Evolutionary conservation across 805 yeast genomes (phyloP).

Genomic region (Yamadazyma sp.): DNA sequence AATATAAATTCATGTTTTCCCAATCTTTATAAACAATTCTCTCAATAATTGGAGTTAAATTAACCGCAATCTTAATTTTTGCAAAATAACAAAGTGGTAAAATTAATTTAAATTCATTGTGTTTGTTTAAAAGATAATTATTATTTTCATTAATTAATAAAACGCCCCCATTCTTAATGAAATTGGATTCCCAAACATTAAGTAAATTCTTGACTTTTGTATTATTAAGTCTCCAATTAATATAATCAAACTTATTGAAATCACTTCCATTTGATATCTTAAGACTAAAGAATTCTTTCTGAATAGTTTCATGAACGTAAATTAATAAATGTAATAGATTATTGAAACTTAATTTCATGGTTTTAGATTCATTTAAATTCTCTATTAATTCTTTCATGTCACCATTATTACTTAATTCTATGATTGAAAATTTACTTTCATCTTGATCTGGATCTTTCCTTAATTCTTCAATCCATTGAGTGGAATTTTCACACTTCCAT

Average conservation of each 20-base stretch:
- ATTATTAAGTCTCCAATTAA: conserved; percentile 63
- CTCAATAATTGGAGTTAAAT: conserved; percentile 58
- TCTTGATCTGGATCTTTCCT: conserved; percentile 13
- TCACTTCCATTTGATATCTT: conserved; percentile 15
- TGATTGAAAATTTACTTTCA: conserved; percentile 4
- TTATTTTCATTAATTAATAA: conserved; percentile 52
- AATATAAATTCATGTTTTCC: conserved; percentile 56
- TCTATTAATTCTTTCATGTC: conserved; percentile 11
- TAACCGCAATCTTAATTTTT: conserved; percentile 60
- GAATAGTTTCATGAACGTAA: conserved; percentile 66
- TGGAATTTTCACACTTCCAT: conserved; percentile 52
- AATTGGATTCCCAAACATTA: conserved; percentile 66
- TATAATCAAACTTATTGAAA: conserved; percentile 40
- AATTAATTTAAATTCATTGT: conserved; percentile 59
- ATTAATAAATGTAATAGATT: conserved; percentile 50
- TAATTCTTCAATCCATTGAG: conserved; percentile 46
- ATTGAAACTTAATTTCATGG: conserved; percentile 11
- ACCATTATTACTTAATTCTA: conserved; percentile 10
- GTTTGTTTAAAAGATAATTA: conserved; percentile 45
- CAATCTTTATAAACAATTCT: conserved; percentile 66
- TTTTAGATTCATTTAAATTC: conserved; percentile 5
- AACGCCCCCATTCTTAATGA: conserved; percentile 61
- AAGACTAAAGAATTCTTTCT: conserved; percentile 42
- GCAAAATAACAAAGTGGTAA: conserved; percentile 67
- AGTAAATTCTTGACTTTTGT: conserved; percentile 54